These are phyloP conservation scores for Dipodascus geniculatus DNA, from an alignment of 805 yeast genomes.

Conservation along the genomic window DNA sequence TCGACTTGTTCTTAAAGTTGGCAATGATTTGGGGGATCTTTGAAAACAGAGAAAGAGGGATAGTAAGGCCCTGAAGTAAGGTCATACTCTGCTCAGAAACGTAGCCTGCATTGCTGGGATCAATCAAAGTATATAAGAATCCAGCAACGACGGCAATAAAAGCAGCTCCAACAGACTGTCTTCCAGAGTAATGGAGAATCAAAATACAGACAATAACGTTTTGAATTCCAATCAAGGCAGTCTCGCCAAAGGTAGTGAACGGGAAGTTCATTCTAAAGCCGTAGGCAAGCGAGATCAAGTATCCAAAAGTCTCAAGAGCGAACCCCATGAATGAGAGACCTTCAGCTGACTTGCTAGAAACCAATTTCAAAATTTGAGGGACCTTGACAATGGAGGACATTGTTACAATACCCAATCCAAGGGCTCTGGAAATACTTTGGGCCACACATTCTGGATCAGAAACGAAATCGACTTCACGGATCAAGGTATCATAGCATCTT, in stretches of 20 bases:
- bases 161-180: slow-evolving; percentile 9
- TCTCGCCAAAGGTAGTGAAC: slow-evolving; percentile 31
- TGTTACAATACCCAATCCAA: slow-evolving; percentile 28
- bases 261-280: slow-evolving; percentile 27
- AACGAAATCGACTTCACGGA: slow-evolving; percentile 17
- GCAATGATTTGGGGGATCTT: slow-evolving; percentile 30
- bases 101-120: slow-evolving; percentile 16
- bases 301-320: slow-evolving; percentile 26
- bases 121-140: slow-evolving; percentile 13
- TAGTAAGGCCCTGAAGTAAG: slow-evolving; percentile 24
- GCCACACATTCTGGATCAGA: slow-evolving; percentile 19
- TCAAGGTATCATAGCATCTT: slow-evolving; percentile 15
- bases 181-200: slow-evolving; percentile 19
- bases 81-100: slow-evolving; percentile 16
- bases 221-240: slow-evolving; percentile 27
- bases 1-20: slow-evolving; percentile 25
- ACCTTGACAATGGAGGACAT: slow-evolving; percentile 30
- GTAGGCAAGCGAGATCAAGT: slow-evolving; percentile 27
- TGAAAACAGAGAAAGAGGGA: slow-evolving; percentile 27
- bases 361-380: slow-evolving; percentile 30
- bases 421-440: slow-evolving; percentile 23
- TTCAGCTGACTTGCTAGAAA: slow-evolving; percentile 23
- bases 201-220: slow-evolving; percentile 24
- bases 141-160: slow-evolving; percentile 17
- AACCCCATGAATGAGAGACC: slow-evolving; percentile 28